These are phyloP conservation scores for Fusarium pilosicola DNA, from an alignment of 2,329 filamentous ascomycete species.

Conservation along the genomic window DNA sequence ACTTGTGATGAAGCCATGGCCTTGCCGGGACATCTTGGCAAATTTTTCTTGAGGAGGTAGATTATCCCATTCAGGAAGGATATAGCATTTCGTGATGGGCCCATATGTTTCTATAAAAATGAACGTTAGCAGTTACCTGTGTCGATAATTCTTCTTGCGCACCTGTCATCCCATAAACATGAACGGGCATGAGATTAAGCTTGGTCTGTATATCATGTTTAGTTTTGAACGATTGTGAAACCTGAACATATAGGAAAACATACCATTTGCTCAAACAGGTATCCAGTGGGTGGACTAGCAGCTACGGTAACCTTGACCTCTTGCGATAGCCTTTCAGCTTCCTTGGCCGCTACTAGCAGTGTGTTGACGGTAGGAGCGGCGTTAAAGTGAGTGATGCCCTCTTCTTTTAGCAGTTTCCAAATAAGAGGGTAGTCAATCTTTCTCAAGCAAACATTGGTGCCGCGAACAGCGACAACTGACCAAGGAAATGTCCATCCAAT, in stretches of 20 bases:
- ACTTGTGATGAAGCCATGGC: constrained; percentile 88
- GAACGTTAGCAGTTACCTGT: not conserved
- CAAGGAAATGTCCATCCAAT: constrained; percentile 90
- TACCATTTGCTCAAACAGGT: constrained; percentile 94
- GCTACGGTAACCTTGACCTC: constrained; percentile 91
- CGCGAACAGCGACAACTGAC: constrained; percentile 90
- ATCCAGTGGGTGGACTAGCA: constrained; percentile 86
- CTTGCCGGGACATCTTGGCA: constrained; percentile 90
- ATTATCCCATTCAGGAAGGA: constrained; percentile 84
- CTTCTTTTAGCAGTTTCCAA: constrained; percentile 86
- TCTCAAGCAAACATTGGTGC: constrained; percentile 93
- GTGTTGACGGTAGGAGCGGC: constrained; percentile 98
- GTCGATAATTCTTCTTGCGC: not conserved
- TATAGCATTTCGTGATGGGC: constrained; percentile 93
- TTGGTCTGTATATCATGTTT: constrained; percentile 47
- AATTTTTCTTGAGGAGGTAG: constrained; percentile 82
- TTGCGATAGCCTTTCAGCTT: constrained; percentile 75
- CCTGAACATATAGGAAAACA: not conserved
- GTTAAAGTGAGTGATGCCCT: constrained; percentile 93
- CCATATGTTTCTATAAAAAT: constrained; percentile 79
- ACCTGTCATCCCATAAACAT: constrained; percentile 85
- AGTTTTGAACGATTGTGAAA: constrained; percentile 6
- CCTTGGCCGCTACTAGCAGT: constrained; percentile 81
- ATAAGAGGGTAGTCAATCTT: constrained; percentile 96
- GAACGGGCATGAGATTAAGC: constrained; percentile 88